Evolutionary conservation across 2,329 filamentous ascomycete species (phyloP).

Genomic region (Thermothelomyces thermophilus): DNA sequence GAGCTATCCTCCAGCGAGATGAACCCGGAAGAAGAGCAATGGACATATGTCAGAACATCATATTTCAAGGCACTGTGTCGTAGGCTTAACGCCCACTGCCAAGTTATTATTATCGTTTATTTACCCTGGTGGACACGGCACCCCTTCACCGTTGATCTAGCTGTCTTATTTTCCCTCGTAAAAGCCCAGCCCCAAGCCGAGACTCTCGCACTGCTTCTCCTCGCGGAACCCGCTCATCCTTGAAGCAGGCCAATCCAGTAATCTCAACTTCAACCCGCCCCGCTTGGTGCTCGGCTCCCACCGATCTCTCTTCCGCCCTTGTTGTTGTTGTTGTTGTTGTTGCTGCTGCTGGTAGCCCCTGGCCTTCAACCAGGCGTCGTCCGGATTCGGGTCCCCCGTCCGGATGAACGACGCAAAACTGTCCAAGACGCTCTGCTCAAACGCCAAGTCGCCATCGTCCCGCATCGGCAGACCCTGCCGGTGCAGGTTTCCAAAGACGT

Average conservation of each 20-base stretch:
- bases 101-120: too few species aligned
- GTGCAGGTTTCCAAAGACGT: conserved; percentile 46
- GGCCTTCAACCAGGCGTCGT: conserved; percentile 36
- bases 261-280: conserved; percentile 36
- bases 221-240: conserved; percentile 39
- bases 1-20: too few species aligned
- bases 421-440: conserved; percentile 38
- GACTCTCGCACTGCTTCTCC: conserved; percentile 42
- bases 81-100: too few species aligned
- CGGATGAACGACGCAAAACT: conserved; percentile 46
- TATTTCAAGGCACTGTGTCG: too few species aligned
- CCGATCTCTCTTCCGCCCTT: too few species aligned
- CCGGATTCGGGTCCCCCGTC: conserved; percentile 45
- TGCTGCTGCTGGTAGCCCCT: conserved; percentile 30
- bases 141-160: not conserved
- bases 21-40: too few species aligned
- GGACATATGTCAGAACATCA: too few species aligned
- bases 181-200: conserved; percentile 41
- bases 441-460: conserved; percentile 37
- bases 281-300: conserved; percentile 32
- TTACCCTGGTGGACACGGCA: too few species aligned
- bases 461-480: conserved; percentile 38
- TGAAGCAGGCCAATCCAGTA: conserved; percentile 39
- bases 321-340: too few species aligned
- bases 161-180: conserved; percentile 2